Base-by-base conservation (phyloP, 805 yeast species). In the Cyberlindnera misumaiensis region DNA sequence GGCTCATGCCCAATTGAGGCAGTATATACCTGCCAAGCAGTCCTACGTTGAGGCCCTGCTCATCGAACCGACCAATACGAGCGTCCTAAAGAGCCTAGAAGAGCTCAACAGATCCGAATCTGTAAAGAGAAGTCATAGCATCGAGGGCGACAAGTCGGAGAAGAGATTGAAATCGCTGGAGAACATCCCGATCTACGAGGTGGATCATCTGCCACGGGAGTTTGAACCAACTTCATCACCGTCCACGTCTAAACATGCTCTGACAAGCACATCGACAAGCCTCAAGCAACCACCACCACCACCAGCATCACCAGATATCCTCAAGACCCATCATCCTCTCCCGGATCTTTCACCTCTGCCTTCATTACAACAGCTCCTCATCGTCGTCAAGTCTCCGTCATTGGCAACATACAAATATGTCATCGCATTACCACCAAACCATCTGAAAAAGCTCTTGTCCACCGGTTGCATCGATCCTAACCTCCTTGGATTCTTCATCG, bases 381-480 rank as follows among this genome's bases (percentile, higher is more conserved):
- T 75, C 56, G 68, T 31, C 66, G 70, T 17, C 65, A 74, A 36
- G 22, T 22, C 43, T 4, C 30, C 50, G 55, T 39, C 62, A 49
- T 38, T 40, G 32, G 44, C 45, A 3, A 67, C 70, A 3, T 70
- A 67, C 39, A 33, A 45, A 11, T 70, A 65, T 41, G 58, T 72
- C 2, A 41, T 73, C 5, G 36, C 41, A 3, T 28, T 72, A 1
- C 43, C 58, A 2, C 33, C 59, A 0, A 32, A 41, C 0, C 50
- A 53, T 1, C 61, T 64, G 29, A 13, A 43, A 2, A 47, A 49
- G 10, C 42, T 70, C 2, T 77, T 72, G 39, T 47, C 52, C 7
- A 38, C 49, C 4, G 63, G 70, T 9, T 80, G 79, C 1, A 52
- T 78, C 1, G 83, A 77, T 28, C 47, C 68, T 0, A 71, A 67